phyloP scores from a whole-genome alignment of 345 rosid species.

The Syzygium grande region DNA sequence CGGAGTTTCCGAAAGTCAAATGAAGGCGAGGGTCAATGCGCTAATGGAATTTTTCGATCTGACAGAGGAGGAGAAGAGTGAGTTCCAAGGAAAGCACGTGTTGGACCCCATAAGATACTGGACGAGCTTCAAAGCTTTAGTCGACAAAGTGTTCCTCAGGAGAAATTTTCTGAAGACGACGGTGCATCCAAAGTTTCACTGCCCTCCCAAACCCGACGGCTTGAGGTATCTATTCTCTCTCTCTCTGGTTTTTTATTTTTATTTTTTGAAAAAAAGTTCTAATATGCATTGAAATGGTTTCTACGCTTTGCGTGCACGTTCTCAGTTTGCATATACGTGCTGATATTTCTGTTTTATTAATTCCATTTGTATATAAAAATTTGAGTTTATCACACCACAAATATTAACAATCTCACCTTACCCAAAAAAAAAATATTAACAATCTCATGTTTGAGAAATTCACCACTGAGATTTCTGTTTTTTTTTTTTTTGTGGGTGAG shows the following conservation, averaged over 20 bases:
- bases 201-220: slow-evolving; percentile 25
- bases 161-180: slow-evolving; percentile 35
- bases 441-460: too few species aligned
- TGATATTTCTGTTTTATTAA: not conserved
- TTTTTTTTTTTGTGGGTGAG: too few species aligned
- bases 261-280: too few species aligned
- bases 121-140: slow-evolving; percentile 20
- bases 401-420: too few species aligned
- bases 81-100: slow-evolving; percentile 16
- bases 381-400: too few species aligned
- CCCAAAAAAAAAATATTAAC: too few species aligned
- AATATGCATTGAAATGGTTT: not conserved
- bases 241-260: too few species aligned
- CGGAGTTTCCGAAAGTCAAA: slow-evolving; percentile 13
- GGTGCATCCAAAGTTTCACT: slow-evolving; percentile 30
- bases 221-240: not conserved
- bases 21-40: slow-evolving; percentile 9
- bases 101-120: slow-evolving; percentile 30
- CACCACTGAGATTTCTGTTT: too few species aligned
- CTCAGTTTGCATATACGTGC: not conserved
- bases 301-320: not conserved
- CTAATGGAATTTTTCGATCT: slow-evolving; percentile 17
- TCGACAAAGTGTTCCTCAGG: slow-evolving; percentile 20
- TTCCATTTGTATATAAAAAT: not conserved
- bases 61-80: slow-evolving; percentile 14